These are phyloP conservation scores for Melanogaster broomeanus DNA, from an alignment of 768 basidiomycete genomes.

Conservation along the genomic window DNA sequence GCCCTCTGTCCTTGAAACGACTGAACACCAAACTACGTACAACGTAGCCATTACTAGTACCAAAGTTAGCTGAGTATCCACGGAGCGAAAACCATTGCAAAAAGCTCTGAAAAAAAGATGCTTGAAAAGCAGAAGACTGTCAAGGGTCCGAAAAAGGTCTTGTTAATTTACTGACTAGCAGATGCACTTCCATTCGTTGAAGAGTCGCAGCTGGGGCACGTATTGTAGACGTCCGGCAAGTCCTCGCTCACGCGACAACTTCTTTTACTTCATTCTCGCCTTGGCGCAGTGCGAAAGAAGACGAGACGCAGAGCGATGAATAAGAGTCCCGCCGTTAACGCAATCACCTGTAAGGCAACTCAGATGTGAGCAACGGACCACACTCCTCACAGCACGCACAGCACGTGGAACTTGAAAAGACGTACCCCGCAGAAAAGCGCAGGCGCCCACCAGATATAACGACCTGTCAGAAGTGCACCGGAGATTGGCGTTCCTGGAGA, in stretches of 20 bases:
- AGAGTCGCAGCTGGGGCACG: background rate
- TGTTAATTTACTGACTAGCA: background rate
- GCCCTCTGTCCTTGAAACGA: too few species aligned
- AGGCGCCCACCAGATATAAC: slow-evolving; percentile 59
- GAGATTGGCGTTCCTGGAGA: slow-evolving; percentile 53
- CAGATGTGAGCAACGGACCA: too few species aligned
- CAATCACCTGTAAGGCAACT: background rate
- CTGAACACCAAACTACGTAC: too few species aligned
- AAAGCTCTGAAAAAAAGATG: too few species aligned
- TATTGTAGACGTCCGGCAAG: background rate
- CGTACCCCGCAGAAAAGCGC: slow-evolving; percentile 50
- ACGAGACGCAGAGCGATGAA: background rate
- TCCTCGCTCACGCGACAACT: background rate
- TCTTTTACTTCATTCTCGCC: background rate
- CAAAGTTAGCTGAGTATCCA: too few species aligned
- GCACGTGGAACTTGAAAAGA: background rate
- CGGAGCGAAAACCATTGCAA: too few species aligned
- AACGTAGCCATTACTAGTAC: too few species aligned
- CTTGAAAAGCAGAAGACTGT: too few species aligned
- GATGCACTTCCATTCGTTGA: background rate
- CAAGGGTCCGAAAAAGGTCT: too few species aligned
- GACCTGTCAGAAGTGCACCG: slow-evolving; percentile 51
- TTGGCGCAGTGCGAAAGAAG: background rate
- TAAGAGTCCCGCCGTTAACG: background rate
- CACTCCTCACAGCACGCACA: too few species aligned